Evolutionary conservation across 2,329 filamentous ascomycete genomes (phyloP), one percentile per base, ranked within the genome.

Genomic region (Dendrostoma leiphaemia): DNA sequence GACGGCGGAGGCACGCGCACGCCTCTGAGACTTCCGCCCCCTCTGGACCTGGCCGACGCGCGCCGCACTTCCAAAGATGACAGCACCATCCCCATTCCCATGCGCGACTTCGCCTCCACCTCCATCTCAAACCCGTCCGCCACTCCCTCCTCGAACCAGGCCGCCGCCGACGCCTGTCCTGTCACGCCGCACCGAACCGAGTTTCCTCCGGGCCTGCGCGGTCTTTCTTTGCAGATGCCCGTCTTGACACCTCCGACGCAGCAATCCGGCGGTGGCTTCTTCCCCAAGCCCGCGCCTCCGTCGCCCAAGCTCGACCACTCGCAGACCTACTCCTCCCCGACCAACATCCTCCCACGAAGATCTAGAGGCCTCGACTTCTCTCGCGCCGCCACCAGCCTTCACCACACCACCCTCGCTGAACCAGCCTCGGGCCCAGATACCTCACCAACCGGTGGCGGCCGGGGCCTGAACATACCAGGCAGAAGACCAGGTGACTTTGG

Each of bases 331-430:
- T 88, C 89, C 38, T 93, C 91, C 2, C 91, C 92, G 13, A 58
- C 56, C 2, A 95, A 92, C 51, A 89, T 96, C 44, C 80, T 97
- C 7, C 93, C 93, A 17, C 85, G 93, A 60, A 86, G 92, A 58
- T 97, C 92, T 28, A 84, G 93, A 53, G 93, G 93, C 40, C 78
- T 97, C 57, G 93, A 97, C 72, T 97, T 96, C 70, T 93, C 93
- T 37, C 83, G 93, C 62, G 92, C 92, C 10, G 94, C 91, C 59
- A 97, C 93, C 10, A 96, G 92, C 67, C 79, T 99, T 21, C 94
- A 97, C 72, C 94, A 97, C 71, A 97, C 93, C 15, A 97, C 90
- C 0, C 81, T 97, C 8, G 92, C 93, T 53, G 90, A 96, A 62
- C 84, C 88, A 68, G 89, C 90, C 1, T 94, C 90, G 5, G n/a